Evolutionary conservation across 1,284 basidiomycete genomes (phyloP).

Genomic region (Moesziomyces globuligerus): DNA sequence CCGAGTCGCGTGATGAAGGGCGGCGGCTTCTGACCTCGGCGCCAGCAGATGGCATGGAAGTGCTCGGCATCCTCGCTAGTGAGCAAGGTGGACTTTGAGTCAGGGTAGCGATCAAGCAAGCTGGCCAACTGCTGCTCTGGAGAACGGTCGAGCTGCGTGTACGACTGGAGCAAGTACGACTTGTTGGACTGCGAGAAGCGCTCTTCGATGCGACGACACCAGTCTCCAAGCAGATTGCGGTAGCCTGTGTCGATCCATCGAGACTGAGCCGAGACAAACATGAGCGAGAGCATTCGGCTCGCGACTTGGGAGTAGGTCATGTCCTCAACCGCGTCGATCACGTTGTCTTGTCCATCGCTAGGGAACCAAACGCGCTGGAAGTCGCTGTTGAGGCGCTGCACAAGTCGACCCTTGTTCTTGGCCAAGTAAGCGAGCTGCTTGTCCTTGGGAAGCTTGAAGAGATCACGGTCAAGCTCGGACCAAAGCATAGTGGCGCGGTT

Average conservation of each 20-base stretch:
- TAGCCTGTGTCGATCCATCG: slow-evolving; percentile 94
- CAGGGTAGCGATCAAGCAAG: slow-evolving; percentile 82
- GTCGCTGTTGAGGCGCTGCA: slow-evolving; percentile 90
- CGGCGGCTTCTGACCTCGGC: slow-evolving; percentile 95
- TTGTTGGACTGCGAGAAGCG: slow-evolving; percentile 71
- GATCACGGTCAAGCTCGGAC: slow-evolving; percentile 91
- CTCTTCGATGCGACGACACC: slow-evolving; percentile 90
- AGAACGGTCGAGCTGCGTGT: slow-evolving; percentile 81
- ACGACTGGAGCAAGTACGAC: slow-evolving; percentile 75
- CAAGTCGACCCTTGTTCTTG: slow-evolving; percentile 87
- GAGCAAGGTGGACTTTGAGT: slow-evolving; percentile 84
- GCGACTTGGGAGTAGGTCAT: slow-evolving; percentile 99
- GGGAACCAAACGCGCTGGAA: slow-evolving; percentile 78
- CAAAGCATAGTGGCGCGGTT: slow-evolving; percentile 95
- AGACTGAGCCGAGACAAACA: slow-evolving; percentile 89
- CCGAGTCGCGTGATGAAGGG: slow-evolving; percentile 98
- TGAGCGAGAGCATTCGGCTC: slow-evolving; percentile 87
- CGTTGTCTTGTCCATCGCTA: slow-evolving; percentile 70
- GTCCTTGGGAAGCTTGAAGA: slow-evolving; percentile 94
- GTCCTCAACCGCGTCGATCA: slow-evolving; percentile 82
- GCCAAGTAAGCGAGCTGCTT: slow-evolving; percentile 89
- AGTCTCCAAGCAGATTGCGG: slow-evolving; percentile 94
- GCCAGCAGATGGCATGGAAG: slow-evolving; percentile 92
- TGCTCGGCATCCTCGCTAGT: slow-evolving; percentile 94
- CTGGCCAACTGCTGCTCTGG: slow-evolving; percentile 76